Base-by-base conservation (phyloP, 495 filamentous ascomycete genomes). In the Glonium stellatum region DNA sequence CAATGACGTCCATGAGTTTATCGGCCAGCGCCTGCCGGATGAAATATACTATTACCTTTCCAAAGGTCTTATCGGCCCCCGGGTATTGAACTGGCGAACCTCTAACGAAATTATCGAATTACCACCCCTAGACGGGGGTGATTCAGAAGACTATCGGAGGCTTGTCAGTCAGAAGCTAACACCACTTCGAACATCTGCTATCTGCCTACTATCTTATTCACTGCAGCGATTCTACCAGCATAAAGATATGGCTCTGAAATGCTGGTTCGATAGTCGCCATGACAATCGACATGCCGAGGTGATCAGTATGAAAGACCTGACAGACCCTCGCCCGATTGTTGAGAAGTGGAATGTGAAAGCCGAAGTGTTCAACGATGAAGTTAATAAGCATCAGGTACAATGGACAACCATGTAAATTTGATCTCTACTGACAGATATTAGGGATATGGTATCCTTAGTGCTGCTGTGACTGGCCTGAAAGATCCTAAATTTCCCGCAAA, bases 41-140 rank as follows among this genome's bases (percentile, higher is more conserved):
- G 95, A 99, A 73, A 76, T 99, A 5, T 96, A 90, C 70, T 87
- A 88, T 70, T 97, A 99, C 66, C 80, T 97, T 35, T 89, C 89
- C 59, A 85, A 82, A 34, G 93, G 89, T 31, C 72, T 96, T 15
- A 80, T 96, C 58, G 84, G 89, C 6, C 79, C 90, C 1, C 84
- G 90, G 41, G 75, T 96, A 15, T 79, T 95, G 9, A 89, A 87
- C 67, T 91, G 84, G 80, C 78, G 95, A 53, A 86, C 86, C 0
- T 86, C 86, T 35, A 85, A 87, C 27, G 84, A 92, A 66, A 80
- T 93, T 47, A 71, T 86, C 27, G 78, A 96, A 49, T 76, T 80
- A 22, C 82, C 90, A 50, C 92, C 92, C 9, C 73, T 95, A 47
- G 93, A 96, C 59, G 86, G 87, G 27, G 87, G 87, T 41, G 85